Percentiles rank a stretch among this genome's conserved stretches.
Evolutionary conservation across 176 grass and related monocot species (phyloP).

Genomic region (Oryza nivara): DNA sequence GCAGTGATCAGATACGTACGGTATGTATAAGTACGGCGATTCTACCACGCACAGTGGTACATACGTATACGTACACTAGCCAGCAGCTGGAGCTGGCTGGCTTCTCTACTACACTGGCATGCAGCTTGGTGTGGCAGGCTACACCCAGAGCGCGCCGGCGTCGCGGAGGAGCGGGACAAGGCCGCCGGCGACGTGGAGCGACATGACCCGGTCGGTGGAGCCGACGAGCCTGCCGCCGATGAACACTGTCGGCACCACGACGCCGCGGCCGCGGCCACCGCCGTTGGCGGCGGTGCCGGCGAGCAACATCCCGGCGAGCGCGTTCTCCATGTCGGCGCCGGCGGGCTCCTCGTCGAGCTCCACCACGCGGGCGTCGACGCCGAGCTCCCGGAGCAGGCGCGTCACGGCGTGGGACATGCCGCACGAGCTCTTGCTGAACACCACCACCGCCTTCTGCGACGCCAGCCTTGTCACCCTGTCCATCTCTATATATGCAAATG

Average conservation of each 20-base stretch:
- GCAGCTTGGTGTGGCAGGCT: not conserved
- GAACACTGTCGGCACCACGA: slow-evolving; percentile 51
- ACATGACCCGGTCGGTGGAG: slow-evolving; percentile 56
- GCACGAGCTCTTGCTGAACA: slow-evolving; percentile 58
- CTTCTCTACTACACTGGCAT: not conserved
- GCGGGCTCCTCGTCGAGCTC: slow-evolving; percentile 58
- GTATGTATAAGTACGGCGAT: not conserved
- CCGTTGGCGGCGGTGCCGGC: not conserved
- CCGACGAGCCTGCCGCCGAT: slow-evolving; percentile 60
- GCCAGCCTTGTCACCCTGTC: slow-evolving; percentile 58
- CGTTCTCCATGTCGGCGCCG: slow-evolving; percentile 49
- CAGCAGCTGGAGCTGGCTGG: not conserved
- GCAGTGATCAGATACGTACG: not conserved
- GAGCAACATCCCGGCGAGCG: slow-evolving; percentile 34
- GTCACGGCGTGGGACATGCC: slow-evolving; percentile 62
- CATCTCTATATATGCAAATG: not conserved
- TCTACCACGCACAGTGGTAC: not conserved
- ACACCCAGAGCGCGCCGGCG: slow-evolving; percentile 65
- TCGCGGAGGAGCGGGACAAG: slow-evolving; percentile 58
- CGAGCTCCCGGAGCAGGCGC: slow-evolving; percentile 51
- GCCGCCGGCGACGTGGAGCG: slow-evolving; percentile 54
- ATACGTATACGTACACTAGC: not conserved
- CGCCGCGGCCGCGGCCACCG: slow-evolving; percentile 20
- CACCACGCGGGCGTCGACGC: slow-evolving; percentile 47
- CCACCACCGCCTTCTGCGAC: slow-evolving; percentile 52